These are phyloP conservation scores for Coleophoma crateriformis DNA, from an alignment of 2,329 filamentous ascomycete genomes.

Conservation along the genomic window DNA sequence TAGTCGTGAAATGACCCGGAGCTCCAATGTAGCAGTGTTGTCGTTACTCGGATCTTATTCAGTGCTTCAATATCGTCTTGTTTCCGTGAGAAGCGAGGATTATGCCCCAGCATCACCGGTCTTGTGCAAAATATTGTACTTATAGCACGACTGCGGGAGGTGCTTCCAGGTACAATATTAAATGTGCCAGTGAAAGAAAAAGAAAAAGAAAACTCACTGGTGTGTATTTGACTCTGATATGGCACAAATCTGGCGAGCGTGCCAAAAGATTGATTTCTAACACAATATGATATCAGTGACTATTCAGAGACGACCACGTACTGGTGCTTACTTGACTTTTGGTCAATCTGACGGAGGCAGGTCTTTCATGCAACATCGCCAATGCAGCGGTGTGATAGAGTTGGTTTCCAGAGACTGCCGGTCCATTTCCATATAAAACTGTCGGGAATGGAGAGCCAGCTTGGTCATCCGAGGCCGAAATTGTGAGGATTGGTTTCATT, in stretches of 20 bases:
- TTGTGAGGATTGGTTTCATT: conserved; percentile 29
- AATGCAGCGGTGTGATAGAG: conserved; percentile 27
- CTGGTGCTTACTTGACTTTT: conserved; percentile 18
- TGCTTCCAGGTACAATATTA: too few species aligned
- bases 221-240: conserved; percentile 38
- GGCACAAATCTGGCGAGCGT: conserved; percentile 38
- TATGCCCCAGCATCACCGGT: too few species aligned
- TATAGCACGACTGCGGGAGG: too few species aligned
- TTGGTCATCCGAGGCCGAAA: conserved; percentile 24
- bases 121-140: too few species aligned
- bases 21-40: too few species aligned
- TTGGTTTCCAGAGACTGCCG: conserved; percentile 28
- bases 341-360: conserved; percentile 16
- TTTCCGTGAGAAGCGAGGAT: too few species aligned
- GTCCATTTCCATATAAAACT: conserved; percentile 9
- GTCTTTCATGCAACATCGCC: conserved; percentile 26
- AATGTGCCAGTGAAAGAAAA: too few species aligned
- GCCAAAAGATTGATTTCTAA: conserved; percentile 37
- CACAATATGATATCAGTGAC: background rate
- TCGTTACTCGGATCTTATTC: too few species aligned
- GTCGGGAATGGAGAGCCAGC: conserved; percentile 17
- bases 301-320: background rate
- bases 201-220: conserved; percentile 16
- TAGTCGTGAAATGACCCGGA: too few species aligned
- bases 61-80: too few species aligned